These are phyloP conservation scores for Amauroascus niger DNA, from an alignment of 2,329 filamentous ascomycete species.

Conservation along the genomic window DNA sequence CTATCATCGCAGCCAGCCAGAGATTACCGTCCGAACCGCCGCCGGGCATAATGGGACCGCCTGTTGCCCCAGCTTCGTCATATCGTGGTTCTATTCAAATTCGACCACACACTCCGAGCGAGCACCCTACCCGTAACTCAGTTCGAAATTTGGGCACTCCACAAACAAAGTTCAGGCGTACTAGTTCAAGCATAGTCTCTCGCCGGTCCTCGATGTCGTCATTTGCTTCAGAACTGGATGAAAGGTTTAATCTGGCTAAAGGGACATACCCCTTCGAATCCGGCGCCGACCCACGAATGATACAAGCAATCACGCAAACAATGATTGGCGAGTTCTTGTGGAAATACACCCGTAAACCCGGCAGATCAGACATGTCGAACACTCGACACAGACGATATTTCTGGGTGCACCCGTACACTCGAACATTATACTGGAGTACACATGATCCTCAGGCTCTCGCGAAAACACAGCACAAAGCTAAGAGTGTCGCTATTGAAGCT, in stretches of 20 bases:
- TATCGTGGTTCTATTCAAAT: slow-evolving; percentile 42
- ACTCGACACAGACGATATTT: slow-evolving; percentile 93
- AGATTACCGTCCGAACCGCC: slow-evolving; percentile 44
- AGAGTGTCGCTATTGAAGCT: slow-evolving; percentile 89
- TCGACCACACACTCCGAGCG: slow-evolving; percentile 54
- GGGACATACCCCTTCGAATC: slow-evolving; percentile 54
- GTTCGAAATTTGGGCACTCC: slow-evolving; percentile 51
- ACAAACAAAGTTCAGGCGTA: slow-evolving; percentile 33
- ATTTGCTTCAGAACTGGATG: slow-evolving; percentile 87
- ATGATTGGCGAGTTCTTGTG: slow-evolving; percentile 99
- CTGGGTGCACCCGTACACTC: slow-evolving; percentile 97
- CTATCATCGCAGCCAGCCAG: slow-evolving; percentile 65
- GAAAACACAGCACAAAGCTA: slow-evolving; percentile 65
- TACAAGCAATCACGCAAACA: slow-evolving; percentile 96
- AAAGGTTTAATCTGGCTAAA: slow-evolving; percentile 68
- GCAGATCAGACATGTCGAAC: slow-evolving; percentile 72
- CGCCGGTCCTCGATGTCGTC: slow-evolving; percentile 85
- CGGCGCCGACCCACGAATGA: slow-evolving; percentile 90
- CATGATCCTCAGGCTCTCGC: slow-evolving; percentile 71
- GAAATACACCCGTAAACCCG: slow-evolving; percentile 96
- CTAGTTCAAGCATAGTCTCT: slow-evolving; percentile 40
- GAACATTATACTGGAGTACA: slow-evolving; percentile 94
- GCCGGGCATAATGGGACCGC: slow-evolving; percentile 64
- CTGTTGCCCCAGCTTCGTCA: slow-evolving; percentile 70
- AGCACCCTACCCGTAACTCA: slow-evolving; percentile 38